Base-by-base conservation (phyloP, 495 filamentous ascomycete genomes). In the Sordaria brevicollis region DNA sequence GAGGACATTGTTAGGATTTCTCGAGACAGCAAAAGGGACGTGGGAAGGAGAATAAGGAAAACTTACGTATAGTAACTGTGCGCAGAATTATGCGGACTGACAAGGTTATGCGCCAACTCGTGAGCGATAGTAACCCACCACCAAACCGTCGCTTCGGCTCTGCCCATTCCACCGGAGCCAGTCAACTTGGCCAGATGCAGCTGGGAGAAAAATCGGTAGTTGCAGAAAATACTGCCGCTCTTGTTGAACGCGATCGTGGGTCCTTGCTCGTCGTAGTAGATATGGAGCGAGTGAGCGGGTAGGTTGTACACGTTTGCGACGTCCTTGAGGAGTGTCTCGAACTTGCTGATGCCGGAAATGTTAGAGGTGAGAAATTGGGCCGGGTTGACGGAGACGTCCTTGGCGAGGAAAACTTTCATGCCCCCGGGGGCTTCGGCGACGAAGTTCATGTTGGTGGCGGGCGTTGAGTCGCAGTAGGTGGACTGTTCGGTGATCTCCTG, bases 111-210 rank as follows among this genome's bases (percentile, higher is more conserved):
- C 65, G 96, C 94, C 73, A 99, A 78, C 80, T 99, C 95, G 79
- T 99, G 95, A 65, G 92, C 93, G 70, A 97, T 75, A 15, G 92
- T 91, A 62, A 97, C 89, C 86, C 90, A 97, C 95, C 95, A 99
- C 82, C 94, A 97, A 8, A 90, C 86, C 38, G 89, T 77, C 2
- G 93, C 92, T 41, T 93, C 88, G 5, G 83, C 84, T 76, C 77
- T 86, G 62, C 81, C 85, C 57, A 83, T 77, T 39, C 72, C 17
- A 49, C 39, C 8, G 25, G 19, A 13, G 75, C 15, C 37, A 9
- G 75, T 72, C 29, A 74, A 66, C 43, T 82, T 75, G 34, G 78
- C 76, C 67, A 85, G 80, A 78, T 99, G 95, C 35, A 96, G 79
- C 73, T 93, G 87, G 66, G 89, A 84, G 74, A 93, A 98, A 81